Evolutionary conservation across 352 stramenopile genomes (phyloP).

Genomic region (Phytophthora europaea): DNA sequence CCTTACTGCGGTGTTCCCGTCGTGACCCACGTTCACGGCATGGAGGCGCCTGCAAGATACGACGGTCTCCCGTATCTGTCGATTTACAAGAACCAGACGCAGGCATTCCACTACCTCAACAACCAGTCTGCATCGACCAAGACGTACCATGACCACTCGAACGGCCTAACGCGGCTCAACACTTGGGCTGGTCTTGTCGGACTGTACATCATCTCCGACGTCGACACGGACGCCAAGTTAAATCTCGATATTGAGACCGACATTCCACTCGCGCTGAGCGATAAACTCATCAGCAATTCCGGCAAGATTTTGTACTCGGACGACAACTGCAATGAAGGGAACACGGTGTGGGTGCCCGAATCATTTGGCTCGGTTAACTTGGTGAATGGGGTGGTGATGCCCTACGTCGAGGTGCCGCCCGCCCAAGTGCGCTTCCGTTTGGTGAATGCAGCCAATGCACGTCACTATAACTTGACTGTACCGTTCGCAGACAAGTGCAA

Average conservation of each 20-base stretch:
- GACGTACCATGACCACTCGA: slow-evolving; percentile 68
- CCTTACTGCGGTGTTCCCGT: slow-evolving; percentile 67
- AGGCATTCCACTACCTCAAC: slow-evolving; percentile 61
- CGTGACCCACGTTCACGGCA: slow-evolving; percentile 63
- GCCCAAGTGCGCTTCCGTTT: slow-evolving; percentile 80
- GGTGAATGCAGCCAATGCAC: slow-evolving; percentile 69
- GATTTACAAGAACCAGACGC: slow-evolving; percentile 70
- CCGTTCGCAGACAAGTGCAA: slow-evolving; percentile 75
- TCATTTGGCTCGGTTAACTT: slow-evolving; percentile 64
- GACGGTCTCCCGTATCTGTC: slow-evolving; percentile 59
- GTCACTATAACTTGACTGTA: slow-evolving; percentile 84
- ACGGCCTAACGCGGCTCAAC: slow-evolving; percentile 67
- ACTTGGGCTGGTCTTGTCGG: slow-evolving; percentile 64
- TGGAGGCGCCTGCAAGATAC: slow-evolving; percentile 56
- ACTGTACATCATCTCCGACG: slow-evolving; percentile 63
- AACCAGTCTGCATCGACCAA: slow-evolving; percentile 69
- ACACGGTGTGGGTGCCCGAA: slow-evolving; percentile 60
- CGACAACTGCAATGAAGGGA: slow-evolving; percentile 50
- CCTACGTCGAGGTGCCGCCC: slow-evolving; percentile 68
- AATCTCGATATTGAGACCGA: slow-evolving; percentile 68
- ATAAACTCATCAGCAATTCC: slow-evolving; percentile 51
- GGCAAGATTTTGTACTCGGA: slow-evolving; percentile 65
- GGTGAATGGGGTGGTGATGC: slow-evolving; percentile 70
- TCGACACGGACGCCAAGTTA: slow-evolving; percentile 43
- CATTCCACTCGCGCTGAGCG: slow-evolving; percentile 55